Evolutionary conservation across 139 green algal species (phyloP).

Genomic region (Chlamydomonas sp.): DNA sequence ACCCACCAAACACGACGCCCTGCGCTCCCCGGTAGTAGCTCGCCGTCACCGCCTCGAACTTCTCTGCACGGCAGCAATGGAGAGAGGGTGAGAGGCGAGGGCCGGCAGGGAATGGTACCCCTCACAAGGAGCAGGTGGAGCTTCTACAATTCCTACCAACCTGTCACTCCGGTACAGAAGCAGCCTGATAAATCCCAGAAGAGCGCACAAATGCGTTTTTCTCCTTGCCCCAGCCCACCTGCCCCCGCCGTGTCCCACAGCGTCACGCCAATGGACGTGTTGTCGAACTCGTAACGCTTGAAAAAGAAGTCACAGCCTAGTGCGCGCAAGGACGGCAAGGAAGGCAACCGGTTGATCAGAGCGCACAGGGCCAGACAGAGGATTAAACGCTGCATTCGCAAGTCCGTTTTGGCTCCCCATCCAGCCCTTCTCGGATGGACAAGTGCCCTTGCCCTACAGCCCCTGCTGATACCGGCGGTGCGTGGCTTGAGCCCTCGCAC

Average conservation of each 20-base stretch:
- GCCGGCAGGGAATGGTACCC: slow-evolving; percentile 11
- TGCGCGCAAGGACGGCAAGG: not conserved
- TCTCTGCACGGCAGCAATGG: not conserved
- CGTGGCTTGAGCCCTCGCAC: too few species aligned
- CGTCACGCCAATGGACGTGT: slow-evolving; percentile 46
- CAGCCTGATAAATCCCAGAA: too few species aligned
- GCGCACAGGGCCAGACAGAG: not conserved
- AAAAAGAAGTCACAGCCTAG: slow-evolving; percentile 57
- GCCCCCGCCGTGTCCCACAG: slow-evolving; percentile 60
- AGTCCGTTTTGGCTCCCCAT: too few species aligned
- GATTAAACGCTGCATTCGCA: too few species aligned
- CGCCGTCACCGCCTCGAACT: slow-evolving; percentile 26
- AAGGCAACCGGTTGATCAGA: not conserved
- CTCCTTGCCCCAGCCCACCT: not conserved
- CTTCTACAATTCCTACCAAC: too few species aligned
- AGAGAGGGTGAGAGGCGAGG: too few species aligned
- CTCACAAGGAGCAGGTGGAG: not conserved
- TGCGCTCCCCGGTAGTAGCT: slow-evolving; percentile 58
- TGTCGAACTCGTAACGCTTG: slow-evolving; percentile 55
- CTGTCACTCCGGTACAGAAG: too few species aligned
- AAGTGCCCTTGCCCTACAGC: too few species aligned
- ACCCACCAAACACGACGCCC: slow-evolving; percentile 53
- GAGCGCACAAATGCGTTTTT: too few species aligned
- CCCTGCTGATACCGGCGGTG: too few species aligned
- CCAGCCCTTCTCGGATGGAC: too few species aligned